A percentile compares a stretch with the other conserved stretches of the same genome.
Conservation (phyloP, 2,329 filamentous ascomycete species). For the Aureobasidium sp. region DNA sequence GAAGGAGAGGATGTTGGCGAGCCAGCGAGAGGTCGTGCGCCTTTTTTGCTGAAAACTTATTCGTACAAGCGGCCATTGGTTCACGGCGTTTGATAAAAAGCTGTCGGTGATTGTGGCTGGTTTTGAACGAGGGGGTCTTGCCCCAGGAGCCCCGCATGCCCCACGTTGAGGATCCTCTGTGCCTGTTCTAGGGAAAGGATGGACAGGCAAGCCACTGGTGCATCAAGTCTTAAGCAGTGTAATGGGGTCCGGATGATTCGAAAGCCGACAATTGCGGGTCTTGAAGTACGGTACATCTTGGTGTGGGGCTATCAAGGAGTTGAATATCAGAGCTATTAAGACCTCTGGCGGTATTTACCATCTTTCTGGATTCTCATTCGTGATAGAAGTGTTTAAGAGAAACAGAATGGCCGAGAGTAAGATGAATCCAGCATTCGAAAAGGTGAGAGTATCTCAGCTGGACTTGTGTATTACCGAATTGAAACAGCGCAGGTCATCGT, state of each 20-base stretch:
- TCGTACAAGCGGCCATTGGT: not conserved
- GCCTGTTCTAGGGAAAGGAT: slow-evolving; percentile 2
- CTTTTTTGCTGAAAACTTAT: too few species aligned
- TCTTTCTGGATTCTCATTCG: not conserved
- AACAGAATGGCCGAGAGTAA: not conserved
- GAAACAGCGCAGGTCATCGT: slow-evolving; percentile 26
- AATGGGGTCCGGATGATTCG: not conserved
- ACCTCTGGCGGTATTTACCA: not conserved
- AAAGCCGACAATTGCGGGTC: not conserved
- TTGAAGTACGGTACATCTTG: not conserved
- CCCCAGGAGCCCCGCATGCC: slow-evolving; percentile 15
- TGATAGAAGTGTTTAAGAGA: not conserved
- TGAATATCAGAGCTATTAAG: not conserved
- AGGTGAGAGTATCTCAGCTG: not conserved
- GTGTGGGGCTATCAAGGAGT: not conserved
- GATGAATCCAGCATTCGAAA: slow-evolving; percentile 12
- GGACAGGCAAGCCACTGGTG: not conserved
- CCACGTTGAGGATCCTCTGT: not conserved
- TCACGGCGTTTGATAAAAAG: not conserved
- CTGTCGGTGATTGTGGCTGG: not conserved
- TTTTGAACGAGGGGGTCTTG: not conserved
- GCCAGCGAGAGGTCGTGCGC: too few species aligned
- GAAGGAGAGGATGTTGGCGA: too few species aligned
- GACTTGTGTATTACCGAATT: not conserved
- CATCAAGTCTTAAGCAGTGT: not conserved